phyloP scores from a whole-genome alignment of 78 protist species.

The Dictyostelium capitatum region DNA sequence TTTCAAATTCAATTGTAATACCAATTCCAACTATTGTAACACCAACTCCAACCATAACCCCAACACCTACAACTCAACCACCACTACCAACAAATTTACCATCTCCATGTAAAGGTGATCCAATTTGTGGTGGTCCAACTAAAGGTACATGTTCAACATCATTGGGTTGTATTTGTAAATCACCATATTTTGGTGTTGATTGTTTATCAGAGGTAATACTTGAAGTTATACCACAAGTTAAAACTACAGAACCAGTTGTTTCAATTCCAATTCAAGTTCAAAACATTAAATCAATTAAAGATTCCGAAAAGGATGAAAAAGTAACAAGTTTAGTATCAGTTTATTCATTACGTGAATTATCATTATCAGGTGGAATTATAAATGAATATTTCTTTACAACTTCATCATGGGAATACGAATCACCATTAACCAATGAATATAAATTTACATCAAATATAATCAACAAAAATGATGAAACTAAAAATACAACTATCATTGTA shows the following conservation, averaged over 20 bases:
- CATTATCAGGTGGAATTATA: neutral
- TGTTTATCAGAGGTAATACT: neutral
- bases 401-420: neutral
- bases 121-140: constrained; percentile 2
- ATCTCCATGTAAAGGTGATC: neutral
- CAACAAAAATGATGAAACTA: neutral
- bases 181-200: neutral
- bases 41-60: no score
- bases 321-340: neutral
- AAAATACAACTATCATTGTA: neutral
- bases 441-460: neutral
- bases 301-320: neutral
- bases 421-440: neutral
- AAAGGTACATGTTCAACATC: neutral
- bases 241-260: neutral
- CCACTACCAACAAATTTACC: no score
- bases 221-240: no score
- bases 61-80: no score
- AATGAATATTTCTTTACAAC: neutral
- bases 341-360: neutral
- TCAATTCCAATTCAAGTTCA: neutral
- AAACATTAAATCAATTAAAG: no score
- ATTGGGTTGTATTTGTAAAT: neutral
- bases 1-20: no score
- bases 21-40: no score